These are phyloP conservation scores for Coprinellus micaceus DNA, from an alignment of 768 basidiomycete genomes.

Conservation along the genomic window DNA sequence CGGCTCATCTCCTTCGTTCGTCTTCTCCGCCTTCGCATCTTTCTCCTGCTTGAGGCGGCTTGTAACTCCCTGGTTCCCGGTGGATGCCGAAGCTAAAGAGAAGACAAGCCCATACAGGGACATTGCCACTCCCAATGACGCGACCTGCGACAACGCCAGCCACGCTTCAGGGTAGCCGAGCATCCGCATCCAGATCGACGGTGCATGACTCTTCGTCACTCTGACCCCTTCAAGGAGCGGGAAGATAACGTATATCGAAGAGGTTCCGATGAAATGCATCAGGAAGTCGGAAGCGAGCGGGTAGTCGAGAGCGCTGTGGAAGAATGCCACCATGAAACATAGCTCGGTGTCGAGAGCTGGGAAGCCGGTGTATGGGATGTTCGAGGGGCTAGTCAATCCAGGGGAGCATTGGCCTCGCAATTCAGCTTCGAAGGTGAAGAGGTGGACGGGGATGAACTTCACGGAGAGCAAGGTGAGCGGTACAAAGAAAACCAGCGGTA, in stretches of 20 bases:
- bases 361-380: background rate
- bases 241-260: background rate
- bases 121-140: background rate
- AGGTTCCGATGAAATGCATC: background rate
- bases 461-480: background rate
- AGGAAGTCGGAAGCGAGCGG: background rate
- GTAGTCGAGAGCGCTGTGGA: background rate
- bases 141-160: background rate
- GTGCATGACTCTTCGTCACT: background rate
- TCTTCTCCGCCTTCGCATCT: too few species aligned
- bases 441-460: background rate
- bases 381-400: background rate
- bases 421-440: background rate
- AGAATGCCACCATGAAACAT: background rate
- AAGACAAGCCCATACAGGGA: background rate
- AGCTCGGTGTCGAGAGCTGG: background rate
- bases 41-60: background rate
- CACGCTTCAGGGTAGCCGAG: background rate
- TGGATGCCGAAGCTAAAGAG: background rate
- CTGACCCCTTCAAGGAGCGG: background rate
- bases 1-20: too few species aligned
- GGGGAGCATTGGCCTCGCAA: background rate
- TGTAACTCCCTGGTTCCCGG: background rate
- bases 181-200: background rate
- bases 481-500: background rate